Conservation (phyloP, 441 rosid genomes). For the Daphne laureola region DNA sequence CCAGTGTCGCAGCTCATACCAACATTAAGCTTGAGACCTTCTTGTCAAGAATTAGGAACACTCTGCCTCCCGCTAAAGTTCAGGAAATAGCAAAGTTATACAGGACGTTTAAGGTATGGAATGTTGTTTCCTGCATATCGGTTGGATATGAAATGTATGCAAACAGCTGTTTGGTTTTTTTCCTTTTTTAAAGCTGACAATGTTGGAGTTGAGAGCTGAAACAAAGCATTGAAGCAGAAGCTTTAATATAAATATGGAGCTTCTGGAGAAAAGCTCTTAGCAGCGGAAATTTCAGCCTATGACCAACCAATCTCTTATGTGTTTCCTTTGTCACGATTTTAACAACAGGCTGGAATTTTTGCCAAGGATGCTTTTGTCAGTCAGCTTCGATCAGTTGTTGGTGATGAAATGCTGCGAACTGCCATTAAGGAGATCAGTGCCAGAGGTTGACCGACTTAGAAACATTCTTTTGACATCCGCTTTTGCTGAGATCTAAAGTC, state of each 20-base stretch:
- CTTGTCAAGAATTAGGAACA: conserved; percentile 25
- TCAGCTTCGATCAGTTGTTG: conserved; percentile 24
- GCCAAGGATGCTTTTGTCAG: conserved; percentile 23
- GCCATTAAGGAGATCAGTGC: conserved; percentile 25
- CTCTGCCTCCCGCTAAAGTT: conserved; percentile 30
- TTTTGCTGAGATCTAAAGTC: too few species aligned
- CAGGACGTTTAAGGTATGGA: conserved; percentile 22
- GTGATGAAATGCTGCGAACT: conserved; percentile 30
- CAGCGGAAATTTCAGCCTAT: too few species aligned
- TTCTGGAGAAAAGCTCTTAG: neutral
- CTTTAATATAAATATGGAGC: neutral
- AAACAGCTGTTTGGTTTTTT: too few species aligned
- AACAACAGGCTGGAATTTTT: conserved; percentile 30
- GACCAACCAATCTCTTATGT: neutral
- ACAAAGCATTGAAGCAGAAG: neutral
- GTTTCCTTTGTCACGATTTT: neutral
- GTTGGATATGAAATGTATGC: conserved; percentile 1
- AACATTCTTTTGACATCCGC: neutral
- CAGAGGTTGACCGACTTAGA: conserved; percentile 17
- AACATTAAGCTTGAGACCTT: conserved; percentile 23
- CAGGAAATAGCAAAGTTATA: conserved; percentile 22
- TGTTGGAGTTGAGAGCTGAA: too few species aligned
- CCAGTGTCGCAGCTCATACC: conserved; percentile 1
- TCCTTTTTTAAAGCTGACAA: neutral
- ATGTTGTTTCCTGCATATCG: neutral